These are phyloP conservation scores for Tricholoma furcatifolium DNA, from an alignment of 768 basidiomycete genomes.

Conservation along the genomic window DNA sequence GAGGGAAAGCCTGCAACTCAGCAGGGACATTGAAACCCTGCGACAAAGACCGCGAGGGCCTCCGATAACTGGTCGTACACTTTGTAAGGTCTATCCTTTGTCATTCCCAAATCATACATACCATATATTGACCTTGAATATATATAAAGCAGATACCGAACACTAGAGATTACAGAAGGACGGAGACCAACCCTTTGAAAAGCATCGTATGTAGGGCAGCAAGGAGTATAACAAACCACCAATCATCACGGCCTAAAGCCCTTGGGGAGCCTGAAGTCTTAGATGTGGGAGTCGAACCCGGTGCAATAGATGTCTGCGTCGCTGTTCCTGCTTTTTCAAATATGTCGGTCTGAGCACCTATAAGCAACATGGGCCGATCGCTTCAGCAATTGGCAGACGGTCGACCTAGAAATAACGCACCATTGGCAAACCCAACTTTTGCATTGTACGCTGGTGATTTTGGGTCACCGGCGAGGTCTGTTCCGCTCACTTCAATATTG, in stretches of 20 bases:
- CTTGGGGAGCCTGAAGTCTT: conserved; percentile 5
- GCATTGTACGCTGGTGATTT: conserved; percentile 49
- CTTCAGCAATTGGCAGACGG: neutral
- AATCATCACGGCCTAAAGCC: neutral
- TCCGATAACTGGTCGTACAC: no score
- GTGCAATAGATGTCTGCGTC: conserved; percentile 10
- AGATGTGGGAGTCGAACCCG: neutral
- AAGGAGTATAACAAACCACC: neutral
- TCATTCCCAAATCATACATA: no score
- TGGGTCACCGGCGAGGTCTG: conserved; percentile 33
- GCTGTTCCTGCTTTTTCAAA: conserved; percentile 11
- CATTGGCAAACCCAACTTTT: conserved; percentile 46
- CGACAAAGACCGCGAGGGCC: no score
- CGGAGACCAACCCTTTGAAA: no score
- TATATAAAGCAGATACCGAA: no score
- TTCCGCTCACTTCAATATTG: conserved; percentile 44
- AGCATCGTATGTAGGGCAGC: neutral
- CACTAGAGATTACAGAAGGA: no score
- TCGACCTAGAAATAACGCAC: conserved; percentile 25
- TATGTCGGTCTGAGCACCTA: conserved; percentile 16
- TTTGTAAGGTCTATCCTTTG: no score
- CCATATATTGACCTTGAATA: no score
- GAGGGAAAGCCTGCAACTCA: no score
- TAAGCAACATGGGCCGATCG: neutral
- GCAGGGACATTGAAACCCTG: no score